Evolutionary conservation across 2,329 filamentous ascomycete species (phyloP), one percentile per base, ranked within the genome.

Genomic region (Keithomyces neogunnii): DNA sequence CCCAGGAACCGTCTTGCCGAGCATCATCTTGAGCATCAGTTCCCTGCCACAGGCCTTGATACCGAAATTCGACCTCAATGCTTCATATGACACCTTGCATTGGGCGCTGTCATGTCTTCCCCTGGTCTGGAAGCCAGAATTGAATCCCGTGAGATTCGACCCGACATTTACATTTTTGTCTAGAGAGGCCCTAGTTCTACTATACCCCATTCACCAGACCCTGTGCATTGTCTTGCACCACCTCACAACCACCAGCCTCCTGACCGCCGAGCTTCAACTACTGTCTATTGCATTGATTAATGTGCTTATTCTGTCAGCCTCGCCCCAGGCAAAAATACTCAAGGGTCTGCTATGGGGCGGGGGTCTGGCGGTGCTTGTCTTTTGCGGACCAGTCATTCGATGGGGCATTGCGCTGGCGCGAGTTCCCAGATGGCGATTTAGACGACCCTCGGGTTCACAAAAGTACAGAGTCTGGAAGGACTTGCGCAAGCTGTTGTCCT

Each of bases 361-460:
- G n/a, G 90, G 91, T 1, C 67, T 96, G 32, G 78, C 81, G 45
- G 67, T 95, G 13, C 81, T 96, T 49, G 70, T 92, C 3, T 72
- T 81, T 5, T 95, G 89, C 63, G 81, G 82, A 32, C 77, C 83
- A 32, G 80, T 93, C 10, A 80, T 97, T 36, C 79, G 78, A 60
- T 95, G 89, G 87, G 90, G 88, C 45, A 86, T 97, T 49, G 80
- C 85, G 30, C 72, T 99, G 54, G 91, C 92, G 48, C 80, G 92
- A 52, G 88, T 97, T 19, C 93, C 93, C 2, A 89, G 84, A 60
- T 96, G 92, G 89, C 87, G 91, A 43, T 91, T 97, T 60, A 80
- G 82, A 59, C 81, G 84, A 51, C 70, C 75, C 19, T 65, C 70
- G 1, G 64, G 62, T 32, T 60, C 51, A 67, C 69, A 58, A 65